Conservation (phyloP, 2,329 filamentous ascomycete genomes). For the Chrysosporium keratinophilum region DNA sequence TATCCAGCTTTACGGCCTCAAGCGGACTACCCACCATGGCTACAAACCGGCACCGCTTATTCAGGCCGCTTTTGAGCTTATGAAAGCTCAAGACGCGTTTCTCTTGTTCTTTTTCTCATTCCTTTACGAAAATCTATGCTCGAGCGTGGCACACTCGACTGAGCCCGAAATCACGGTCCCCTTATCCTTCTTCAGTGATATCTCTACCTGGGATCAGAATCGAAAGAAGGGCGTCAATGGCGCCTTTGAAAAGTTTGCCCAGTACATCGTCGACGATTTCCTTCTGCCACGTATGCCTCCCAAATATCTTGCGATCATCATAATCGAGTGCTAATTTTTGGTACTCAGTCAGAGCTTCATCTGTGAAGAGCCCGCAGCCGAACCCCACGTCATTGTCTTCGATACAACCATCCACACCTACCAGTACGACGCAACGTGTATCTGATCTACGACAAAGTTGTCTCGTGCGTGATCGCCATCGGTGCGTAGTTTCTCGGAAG, state of each 20-base stretch:
- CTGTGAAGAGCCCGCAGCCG: constrained; percentile 18
- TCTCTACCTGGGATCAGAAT: constrained; percentile 13
- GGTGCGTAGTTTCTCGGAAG: constrained; percentile 14
- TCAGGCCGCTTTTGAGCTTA: constrained; percentile 14
- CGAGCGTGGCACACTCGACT: constrained; percentile 2
- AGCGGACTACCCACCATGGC: constrained; percentile 10
- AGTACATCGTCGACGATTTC: constrained; percentile 19
- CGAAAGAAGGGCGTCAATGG: constrained; percentile 8
- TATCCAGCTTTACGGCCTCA: constrained; percentile 12
- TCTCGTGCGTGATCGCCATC: constrained; percentile 16
- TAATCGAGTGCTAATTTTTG: constrained; percentile 8
- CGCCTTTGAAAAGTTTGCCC: constrained; percentile 17
- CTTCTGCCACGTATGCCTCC: constrained; percentile 17
- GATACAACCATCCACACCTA: background rate
- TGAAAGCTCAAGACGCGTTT: constrained; percentile 18
- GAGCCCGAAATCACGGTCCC: constrained; percentile 8
- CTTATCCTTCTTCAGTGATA: constrained; percentile 15
- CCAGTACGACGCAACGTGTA: background rate
- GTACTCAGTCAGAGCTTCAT: constrained; percentile 18
- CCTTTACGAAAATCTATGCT: constrained; percentile 13
- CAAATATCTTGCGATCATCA: constrained; percentile 2
- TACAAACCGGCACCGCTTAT: constrained; percentile 17
- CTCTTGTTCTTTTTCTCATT: constrained; percentile 17
- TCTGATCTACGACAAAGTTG: constrained; percentile 14
- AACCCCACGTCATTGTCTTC: constrained; percentile 13